A percentile compares a stretch with the other conserved stretches of the same genome.
phyloP scores from a whole-genome alignment of 345 rosid genomes.

The Euphorbia peplus region DNA sequence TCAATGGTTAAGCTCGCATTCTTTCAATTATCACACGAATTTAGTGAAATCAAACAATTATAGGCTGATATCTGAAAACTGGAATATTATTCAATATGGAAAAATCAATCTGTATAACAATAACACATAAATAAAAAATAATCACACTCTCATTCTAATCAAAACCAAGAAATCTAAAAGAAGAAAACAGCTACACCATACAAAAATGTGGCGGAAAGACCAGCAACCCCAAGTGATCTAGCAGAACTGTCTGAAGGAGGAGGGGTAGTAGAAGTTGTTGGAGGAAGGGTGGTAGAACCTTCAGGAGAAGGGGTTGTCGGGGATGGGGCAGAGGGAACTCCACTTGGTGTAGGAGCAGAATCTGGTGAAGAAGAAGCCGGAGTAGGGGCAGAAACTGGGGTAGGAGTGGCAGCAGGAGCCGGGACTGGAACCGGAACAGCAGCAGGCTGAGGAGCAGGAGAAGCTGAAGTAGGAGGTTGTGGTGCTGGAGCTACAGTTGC shows the following conservation, averaged over 20 bases:
- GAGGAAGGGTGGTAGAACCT: constrained; percentile 23
- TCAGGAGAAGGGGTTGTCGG: constrained; percentile 28
- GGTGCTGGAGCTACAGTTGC: constrained; percentile 16
- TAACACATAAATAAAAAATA: constrained; percentile 28
- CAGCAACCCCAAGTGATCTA: constrained; percentile 27
- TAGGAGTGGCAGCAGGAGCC: neutral
- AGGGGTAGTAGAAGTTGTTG: constrained; percentile 20
- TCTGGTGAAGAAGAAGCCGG: neutral
- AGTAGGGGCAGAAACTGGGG: constrained; percentile 11
- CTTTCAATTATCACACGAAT: too few species aligned
- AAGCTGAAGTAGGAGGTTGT: constrained; percentile 1
- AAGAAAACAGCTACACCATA: constrained; percentile 31
- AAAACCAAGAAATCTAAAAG: constrained; percentile 20
- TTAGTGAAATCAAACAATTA: neutral
- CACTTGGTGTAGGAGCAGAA: constrained; percentile 3
- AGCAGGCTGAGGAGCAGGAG: constrained; percentile 27
- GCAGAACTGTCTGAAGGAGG: constrained; percentile 42
- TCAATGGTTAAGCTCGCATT: too few species aligned
- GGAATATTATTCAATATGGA: constrained; percentile 5
- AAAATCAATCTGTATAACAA: constrained; percentile 18
- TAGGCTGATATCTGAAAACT: neutral
- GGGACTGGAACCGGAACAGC: constrained; percentile 8
- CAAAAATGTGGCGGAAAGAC: constrained; percentile 29
- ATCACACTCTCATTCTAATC: constrained; percentile 8
- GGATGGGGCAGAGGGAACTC: constrained; percentile 4